Conservation (phyloP, 768 basidiomycete genomes). For the Serendipita indica region DNA sequence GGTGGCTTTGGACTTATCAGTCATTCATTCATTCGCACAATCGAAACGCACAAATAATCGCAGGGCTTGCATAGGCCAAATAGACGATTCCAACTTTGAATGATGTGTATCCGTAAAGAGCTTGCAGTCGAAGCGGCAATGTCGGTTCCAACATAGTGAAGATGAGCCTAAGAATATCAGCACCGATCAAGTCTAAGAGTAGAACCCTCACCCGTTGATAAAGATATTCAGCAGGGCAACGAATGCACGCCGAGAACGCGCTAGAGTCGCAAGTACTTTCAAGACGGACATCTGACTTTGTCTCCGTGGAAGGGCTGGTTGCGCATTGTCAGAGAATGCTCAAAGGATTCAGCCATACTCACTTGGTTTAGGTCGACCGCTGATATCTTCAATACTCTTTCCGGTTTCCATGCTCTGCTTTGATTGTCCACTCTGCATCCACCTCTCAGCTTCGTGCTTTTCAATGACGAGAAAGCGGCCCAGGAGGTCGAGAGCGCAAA, state of each 20-base stretch:
- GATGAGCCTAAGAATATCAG: constrained; percentile 25
- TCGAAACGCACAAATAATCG: constrained; percentile 39
- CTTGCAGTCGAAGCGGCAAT: constrained; percentile 39
- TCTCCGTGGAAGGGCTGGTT: not conserved
- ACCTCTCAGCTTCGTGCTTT: constrained; percentile 33
- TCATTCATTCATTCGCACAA: constrained; percentile 22
- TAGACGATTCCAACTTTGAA: constrained; percentile 50
- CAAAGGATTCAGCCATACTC: no score
- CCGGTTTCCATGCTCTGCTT: constrained; percentile 12
- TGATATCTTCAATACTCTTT: no score
- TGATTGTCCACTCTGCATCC: constrained; percentile 42
- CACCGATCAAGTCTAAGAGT: not conserved
- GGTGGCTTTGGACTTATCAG: constrained; percentile 25
- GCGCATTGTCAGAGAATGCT: not conserved
- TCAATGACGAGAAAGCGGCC: constrained; percentile 45
- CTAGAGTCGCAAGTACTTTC: constrained; percentile 29
- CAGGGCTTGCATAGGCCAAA: constrained; percentile 46
- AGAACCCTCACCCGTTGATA: constrained; percentile 34
- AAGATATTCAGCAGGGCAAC: constrained; percentile 32
- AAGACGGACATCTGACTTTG: constrained; percentile 24
- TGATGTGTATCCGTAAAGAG: constrained; percentile 33
- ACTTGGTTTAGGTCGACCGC: no score
- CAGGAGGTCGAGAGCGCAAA: constrained; percentile 35
- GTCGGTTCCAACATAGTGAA: constrained; percentile 40
- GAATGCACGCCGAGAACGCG: constrained; percentile 35